phyloP scores from a whole-genome alignment of 768 basidiomycete genomes.

The Amanita fuliginea region DNA sequence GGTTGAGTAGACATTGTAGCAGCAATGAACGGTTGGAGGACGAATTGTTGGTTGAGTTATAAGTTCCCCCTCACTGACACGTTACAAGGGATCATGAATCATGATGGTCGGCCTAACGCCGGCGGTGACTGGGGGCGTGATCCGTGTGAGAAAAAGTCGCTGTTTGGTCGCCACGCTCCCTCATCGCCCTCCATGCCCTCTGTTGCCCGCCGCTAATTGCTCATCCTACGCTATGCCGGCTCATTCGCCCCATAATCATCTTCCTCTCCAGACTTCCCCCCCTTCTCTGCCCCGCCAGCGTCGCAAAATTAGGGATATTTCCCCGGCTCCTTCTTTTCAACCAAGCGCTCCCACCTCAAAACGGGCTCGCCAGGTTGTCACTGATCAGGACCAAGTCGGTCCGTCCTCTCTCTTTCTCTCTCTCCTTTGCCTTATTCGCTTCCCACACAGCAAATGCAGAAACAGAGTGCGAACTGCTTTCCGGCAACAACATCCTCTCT shows the following conservation, averaged over 20 bases:
- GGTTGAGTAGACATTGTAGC: no score
- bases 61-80: not conserved
- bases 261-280: slow-evolving; percentile 31
- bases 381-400: slow-evolving; percentile 25
- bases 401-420: slow-evolving; percentile 7
- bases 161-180: slow-evolving; percentile 9
- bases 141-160: slow-evolving; percentile 1
- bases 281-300: slow-evolving; percentile 12
- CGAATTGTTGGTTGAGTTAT: no score
- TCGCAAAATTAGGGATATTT: slow-evolving; percentile 22
- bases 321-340: slow-evolving; percentile 8
- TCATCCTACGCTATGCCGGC: not conserved
- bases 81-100: slow-evolving; percentile 2
- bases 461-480: slow-evolving; percentile 37
- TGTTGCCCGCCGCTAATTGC: not conserved
- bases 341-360: slow-evolving; percentile 16
- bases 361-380: slow-evolving; percentile 25
- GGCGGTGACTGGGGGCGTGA: slow-evolving; percentile 1
- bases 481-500: slow-evolving; percentile 64
- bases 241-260: slow-evolving; percentile 9
- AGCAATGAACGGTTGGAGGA: no score
- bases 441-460: slow-evolving; percentile 28
- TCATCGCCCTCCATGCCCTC: not conserved
- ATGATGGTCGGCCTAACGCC: slow-evolving; percentile 1
- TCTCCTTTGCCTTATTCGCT: not conserved